Base-by-base conservation (phyloP, 2,329 filamentous ascomycete genomes). In the Phialocephala subalpina region DNA sequence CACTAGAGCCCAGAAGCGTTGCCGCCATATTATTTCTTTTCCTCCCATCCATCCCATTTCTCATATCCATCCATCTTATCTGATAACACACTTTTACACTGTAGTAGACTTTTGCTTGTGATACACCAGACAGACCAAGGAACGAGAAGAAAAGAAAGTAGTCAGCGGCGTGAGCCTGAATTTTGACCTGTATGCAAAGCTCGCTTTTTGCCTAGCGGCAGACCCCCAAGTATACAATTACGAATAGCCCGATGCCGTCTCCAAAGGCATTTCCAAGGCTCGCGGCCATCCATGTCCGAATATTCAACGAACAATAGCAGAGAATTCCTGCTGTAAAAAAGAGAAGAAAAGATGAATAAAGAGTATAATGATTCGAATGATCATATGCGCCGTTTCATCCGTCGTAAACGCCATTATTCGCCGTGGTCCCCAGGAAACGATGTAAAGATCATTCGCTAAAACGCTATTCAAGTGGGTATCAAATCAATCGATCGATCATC, bases 381-480 rank as follows among this genome's bases (percentile, higher is more conserved):
- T 52, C 58, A 60, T 60, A 59, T 27, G 45, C 36, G 20, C 57
- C 57, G 35, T 47, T 38, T 49, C 58, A 11, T 29, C 42, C 29
- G 42, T 33, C 42, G 20, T 60, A 49, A 68, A 68, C 63, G 60
- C 63, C 66, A 61, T 45, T 58, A 45, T 65, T 64, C 57, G 63
- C 66, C 66, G 53, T n/a, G 55, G 12, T 18, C 18, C 18, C 55
- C 55, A 57, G 20, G 29, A 57, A 45, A 62, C 35, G 53, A 64
- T 62, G 66, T 60, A 62, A 68, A 69, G 65, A 73, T 70, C 71
- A 72, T 65, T 73, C 75, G 75, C 75, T 76, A 76, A 76, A 76
- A 76, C 72, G 74, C 75, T 76, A 73, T 75, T 75, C 74, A 76
- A 76, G 73, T 73, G 74, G 74, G 74, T 76, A 76, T 76, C 75